Conservation (phyloP, 768 basidiomycete species). For the Dentipellis sp. region DNA sequence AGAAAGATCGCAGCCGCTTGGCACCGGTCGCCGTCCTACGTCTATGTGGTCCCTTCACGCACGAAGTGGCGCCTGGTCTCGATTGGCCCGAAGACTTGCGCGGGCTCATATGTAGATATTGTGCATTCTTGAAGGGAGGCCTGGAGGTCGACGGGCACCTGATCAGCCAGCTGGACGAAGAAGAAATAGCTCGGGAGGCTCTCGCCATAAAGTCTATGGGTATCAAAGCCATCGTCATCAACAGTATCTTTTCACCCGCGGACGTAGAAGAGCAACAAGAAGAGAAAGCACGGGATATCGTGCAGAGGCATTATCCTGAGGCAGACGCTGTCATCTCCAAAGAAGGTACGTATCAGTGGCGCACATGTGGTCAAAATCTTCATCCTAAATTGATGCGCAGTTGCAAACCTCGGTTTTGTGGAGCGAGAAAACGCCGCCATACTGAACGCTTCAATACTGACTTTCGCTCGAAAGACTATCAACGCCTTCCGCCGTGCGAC, state of each 20-base stretch:
- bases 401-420: slow-evolving; percentile 48
- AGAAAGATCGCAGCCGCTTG: slow-evolving; percentile 42
- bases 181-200: slow-evolving; percentile 37
- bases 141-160: slow-evolving; percentile 36
- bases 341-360: neutral
- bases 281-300: slow-evolving; percentile 33
- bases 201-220: slow-evolving; percentile 24
- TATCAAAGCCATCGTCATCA: slow-evolving; percentile 29
- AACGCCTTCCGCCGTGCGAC: slow-evolving; percentile 41
- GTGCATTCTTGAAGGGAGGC: slow-evolving; percentile 31
- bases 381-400: slow-evolving; percentile 22
- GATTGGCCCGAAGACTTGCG: slow-evolving; percentile 35
- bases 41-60: slow-evolving; percentile 50
- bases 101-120: slow-evolving; percentile 23
- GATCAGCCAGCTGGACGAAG: slow-evolving; percentile 32
- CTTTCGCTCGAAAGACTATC: slow-evolving; percentile 49
- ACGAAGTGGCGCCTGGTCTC: slow-evolving; percentile 47
- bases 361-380: neutral
- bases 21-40: slow-evolving; percentile 56
- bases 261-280: slow-evolving; percentile 38
- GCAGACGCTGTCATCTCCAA: neutral
- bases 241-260: slow-evolving; percentile 40
- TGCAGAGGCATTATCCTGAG: slow-evolving; percentile 12
- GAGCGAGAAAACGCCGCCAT: slow-evolving; percentile 64
- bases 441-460: slow-evolving; percentile 54